phyloP scores from a whole-genome alignment of 2,329 filamentous ascomycete genomes.

The Chaetomiaceae sp. region DNA sequence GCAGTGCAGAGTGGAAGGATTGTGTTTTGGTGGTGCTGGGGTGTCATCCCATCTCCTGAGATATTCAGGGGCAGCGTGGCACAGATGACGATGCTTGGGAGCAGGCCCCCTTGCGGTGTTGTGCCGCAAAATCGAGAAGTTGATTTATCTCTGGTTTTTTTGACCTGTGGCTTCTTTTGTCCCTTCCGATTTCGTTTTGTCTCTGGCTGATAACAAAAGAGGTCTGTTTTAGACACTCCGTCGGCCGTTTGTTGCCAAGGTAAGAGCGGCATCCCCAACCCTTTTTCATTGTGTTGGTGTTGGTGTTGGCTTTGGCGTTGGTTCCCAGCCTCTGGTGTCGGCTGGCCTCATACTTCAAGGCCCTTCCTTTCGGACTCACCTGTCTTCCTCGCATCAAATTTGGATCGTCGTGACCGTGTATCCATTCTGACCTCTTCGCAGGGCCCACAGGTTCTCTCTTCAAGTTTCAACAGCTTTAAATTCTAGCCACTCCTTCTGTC shows the following conservation, averaged over 20 bases:
- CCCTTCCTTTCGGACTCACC: background rate
- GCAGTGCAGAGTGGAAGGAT: background rate
- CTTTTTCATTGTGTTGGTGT: background rate
- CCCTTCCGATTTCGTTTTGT: background rate
- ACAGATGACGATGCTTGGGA: background rate
- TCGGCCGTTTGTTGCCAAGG: slow-evolving; percentile 3
- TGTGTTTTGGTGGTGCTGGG: background rate
- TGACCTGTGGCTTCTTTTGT: background rate
- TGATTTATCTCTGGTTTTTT: background rate
- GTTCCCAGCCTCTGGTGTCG: background rate
- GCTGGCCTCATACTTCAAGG: background rate
- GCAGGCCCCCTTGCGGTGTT: background rate
- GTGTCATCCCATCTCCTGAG: background rate
- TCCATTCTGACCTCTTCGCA: background rate
- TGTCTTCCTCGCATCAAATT: background rate
- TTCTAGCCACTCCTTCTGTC: slow-evolving; percentile 6
- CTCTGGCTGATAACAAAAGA: background rate
- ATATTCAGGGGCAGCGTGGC: slow-evolving; percentile 1
- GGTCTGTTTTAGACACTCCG: background rate
- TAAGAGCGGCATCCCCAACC: background rate
- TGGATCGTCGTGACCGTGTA: background rate
- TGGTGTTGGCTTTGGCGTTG: background rate
- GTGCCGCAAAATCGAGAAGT: background rate
- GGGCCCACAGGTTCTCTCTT: background rate
- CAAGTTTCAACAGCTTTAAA: background rate